Percentiles rank a stretch among this genome's conserved stretches.
phyloP scores from a whole-genome alignment of 176 grass and related monocot genomes.

The Tuctoria greenei region DNA sequence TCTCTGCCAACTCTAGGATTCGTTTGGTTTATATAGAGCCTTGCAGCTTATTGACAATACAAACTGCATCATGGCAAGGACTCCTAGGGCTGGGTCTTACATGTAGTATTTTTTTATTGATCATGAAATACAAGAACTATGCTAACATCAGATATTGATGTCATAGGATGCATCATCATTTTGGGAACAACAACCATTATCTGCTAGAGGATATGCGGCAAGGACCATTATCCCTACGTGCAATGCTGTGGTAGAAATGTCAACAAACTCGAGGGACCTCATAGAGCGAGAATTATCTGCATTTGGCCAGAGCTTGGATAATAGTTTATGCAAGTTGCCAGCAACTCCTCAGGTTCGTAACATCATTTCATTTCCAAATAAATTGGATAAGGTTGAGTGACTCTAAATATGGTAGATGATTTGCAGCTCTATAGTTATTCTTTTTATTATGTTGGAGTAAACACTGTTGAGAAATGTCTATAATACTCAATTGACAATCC shows the following conservation, averaged over 20 bases:
- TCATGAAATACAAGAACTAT: constrained; percentile 20
- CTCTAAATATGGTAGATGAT: constrained; percentile 9
- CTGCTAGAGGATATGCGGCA: constrained; percentile 80
- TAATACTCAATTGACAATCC: background rate
- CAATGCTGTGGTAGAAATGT: constrained; percentile 80
- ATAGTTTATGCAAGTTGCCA: constrained; percentile 83
- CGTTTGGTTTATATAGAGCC: constrained; percentile 13
- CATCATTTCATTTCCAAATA: constrained; percentile 1
- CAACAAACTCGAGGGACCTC: constrained; percentile 82
- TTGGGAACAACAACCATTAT: constrained; percentile 96
- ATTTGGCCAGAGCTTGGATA: constrained; percentile 91
- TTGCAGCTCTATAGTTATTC: background rate
- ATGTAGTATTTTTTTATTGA: background rate
- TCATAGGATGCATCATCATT: constrained; percentile 87
- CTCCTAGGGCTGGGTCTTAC: constrained; percentile 18
- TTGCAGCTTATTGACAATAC: constrained; percentile 22
- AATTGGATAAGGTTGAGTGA: background rate
- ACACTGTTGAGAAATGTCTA: constrained; percentile 5
- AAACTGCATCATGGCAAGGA: constrained; percentile 4
- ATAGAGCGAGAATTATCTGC: constrained; percentile 81
- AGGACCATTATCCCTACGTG: constrained; percentile 83
- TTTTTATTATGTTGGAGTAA: background rate
- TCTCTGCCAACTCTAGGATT: constrained; percentile 10
- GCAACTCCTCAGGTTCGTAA: constrained; percentile 85
- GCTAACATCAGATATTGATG: constrained; percentile 6